phyloP scores from a whole-genome alignment of 2,329 filamentous ascomycete species.

The Apiospora malaysiana region DNA sequence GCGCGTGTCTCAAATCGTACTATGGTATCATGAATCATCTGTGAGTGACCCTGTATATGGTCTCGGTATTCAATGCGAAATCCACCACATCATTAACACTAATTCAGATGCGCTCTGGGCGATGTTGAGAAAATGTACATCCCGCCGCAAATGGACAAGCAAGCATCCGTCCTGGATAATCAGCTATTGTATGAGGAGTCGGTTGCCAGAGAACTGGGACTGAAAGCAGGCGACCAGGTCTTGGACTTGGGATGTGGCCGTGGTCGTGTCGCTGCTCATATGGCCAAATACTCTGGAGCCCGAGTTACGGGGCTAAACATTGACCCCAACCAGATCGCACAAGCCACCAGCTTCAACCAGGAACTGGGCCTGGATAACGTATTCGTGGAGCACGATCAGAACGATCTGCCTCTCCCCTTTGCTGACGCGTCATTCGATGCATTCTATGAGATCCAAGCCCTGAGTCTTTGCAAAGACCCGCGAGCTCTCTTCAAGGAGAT shows the following conservation, averaged over 20 bases:
- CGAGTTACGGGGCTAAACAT: conserved; percentile 59
- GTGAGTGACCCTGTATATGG: conserved; percentile 35
- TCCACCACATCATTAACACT: background rate
- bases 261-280: conserved; percentile 59
- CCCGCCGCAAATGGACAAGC: conserved; percentile 57
- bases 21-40: conserved; percentile 61
- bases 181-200: conserved; percentile 59
- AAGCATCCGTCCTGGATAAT: conserved; percentile 55
- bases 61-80: background rate
- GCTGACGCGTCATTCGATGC: conserved; percentile 54
- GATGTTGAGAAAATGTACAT: conserved; percentile 66
- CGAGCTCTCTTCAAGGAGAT: conserved; percentile 53
- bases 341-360: conserved; percentile 40
- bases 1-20: conserved; percentile 57
- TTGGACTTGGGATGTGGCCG: conserved; percentile 60
- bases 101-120: conserved; percentile 49
- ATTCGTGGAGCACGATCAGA: conserved; percentile 58
- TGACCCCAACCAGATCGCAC: conserved; percentile 54
- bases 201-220: conserved; percentile 52
- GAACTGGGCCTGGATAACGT: conserved; percentile 44
- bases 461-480: conserved; percentile 58
- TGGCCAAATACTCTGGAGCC: conserved; percentile 54
- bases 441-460: conserved; percentile 64
- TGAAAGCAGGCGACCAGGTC: conserved; percentile 52
- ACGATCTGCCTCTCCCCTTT: conserved; percentile 57